Percentiles rank a stretch among this genome's conserved stretches.
These are phyloP conservation scores for Coemansia sp. DNA, from an alignment of 192 early-diverging fungal genomes.

Conservation along the genomic window DNA sequence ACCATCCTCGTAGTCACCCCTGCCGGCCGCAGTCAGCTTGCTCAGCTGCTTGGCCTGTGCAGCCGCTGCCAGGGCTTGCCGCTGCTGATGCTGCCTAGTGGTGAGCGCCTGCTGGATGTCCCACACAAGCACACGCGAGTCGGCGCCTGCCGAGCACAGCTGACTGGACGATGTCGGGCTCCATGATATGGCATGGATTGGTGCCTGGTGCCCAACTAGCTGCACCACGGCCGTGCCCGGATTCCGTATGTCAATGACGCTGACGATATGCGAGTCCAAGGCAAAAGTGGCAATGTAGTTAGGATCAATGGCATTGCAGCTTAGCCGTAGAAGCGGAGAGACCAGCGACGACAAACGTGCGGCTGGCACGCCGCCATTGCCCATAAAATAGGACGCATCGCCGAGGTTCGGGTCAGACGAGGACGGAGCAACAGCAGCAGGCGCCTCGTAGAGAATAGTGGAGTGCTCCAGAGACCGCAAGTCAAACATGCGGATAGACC, in stretches of 20 bases:
- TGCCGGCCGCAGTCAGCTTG: slow-evolving; percentile 16
- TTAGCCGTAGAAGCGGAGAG: slow-evolving; percentile 73
- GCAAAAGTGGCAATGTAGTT: slow-evolving; percentile 93
- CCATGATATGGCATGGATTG: slow-evolving; percentile 87
- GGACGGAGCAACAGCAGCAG: slow-evolving; percentile 43
- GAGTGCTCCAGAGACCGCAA: slow-evolving; percentile 93
- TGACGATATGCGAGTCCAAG: slow-evolving; percentile 76
- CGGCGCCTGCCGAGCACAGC: slow-evolving; percentile 88
- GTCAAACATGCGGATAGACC: slow-evolving; percentile 97
- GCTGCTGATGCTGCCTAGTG: slow-evolving; percentile 48
- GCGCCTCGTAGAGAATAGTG: slow-evolving; percentile 95
- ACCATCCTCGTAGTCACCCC: slow-evolving; percentile 18
- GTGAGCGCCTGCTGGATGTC: slow-evolving; percentile 62
- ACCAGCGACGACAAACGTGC: slow-evolving; percentile 36
- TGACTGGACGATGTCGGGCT: slow-evolving; percentile 75
- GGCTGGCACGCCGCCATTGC: slow-evolving; percentile 8
- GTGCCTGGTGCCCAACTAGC: slow-evolving; percentile 71
- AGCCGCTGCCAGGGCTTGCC: slow-evolving; percentile 41
- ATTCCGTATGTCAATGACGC: slow-evolving; percentile 87
- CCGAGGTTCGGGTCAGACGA: slow-evolving; percentile 17
- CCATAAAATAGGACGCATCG: slow-evolving; percentile 21
- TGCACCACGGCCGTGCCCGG: slow-evolving; percentile 85
- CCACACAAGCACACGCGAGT: slow-evolving; percentile 90
- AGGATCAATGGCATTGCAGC: slow-evolving; percentile 87
- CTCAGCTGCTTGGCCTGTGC: slow-evolving; percentile 50